Base-by-base conservation (phyloP, 129 eudicot species). In the Saposhnikovia divaricata region DNA sequence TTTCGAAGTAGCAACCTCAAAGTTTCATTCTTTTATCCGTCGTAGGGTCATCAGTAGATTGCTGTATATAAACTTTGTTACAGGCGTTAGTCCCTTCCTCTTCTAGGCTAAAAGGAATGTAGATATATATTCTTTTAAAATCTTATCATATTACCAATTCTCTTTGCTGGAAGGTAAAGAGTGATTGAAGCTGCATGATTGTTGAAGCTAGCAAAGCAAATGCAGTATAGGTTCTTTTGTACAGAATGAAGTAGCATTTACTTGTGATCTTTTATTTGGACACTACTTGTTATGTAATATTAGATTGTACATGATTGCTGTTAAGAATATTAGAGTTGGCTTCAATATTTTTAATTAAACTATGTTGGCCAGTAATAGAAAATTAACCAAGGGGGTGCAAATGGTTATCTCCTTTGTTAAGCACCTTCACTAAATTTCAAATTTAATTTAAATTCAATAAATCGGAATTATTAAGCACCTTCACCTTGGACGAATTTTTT, bases 81-180 rank as follows among this genome's bases (percentile, higher is more conserved):
- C 25, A 19, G 1, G n/a, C 23, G 1, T 23, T 23, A 23, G 66
- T 57, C 28, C 65, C 12, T 21, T 23, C 11, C 28, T 55, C 63
- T 53, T 25, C 25, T 53, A 53, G 28, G 65, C 65, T 21, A 8
- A 71, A 39, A 74, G 6, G 77, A 48, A 47, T 74, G 78, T 50
- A 74, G n/a, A 74, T 74, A 39, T 74, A 39, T 48, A 46, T 44
- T 48, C 57, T 50, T 43, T 68, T 34, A 66, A 66, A 2, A 6
- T 31, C 42, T 66, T 15, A 74, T n/a, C 6, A 8, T 57, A 57
- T 23, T 57, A 57, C 16, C 39, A 27, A 46, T 9, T 74, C 77
- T 74, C 55, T 74, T n/a, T 74, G 43, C 57, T 45, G 77, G 57
- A 45, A 23, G 39, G 18, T 15, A 34, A 66, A 66, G 72, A 66